Evolutionary conservation across 805 yeast species (phyloP).

Genomic region (Yamadazyma takamatsuzukensis): DNA sequence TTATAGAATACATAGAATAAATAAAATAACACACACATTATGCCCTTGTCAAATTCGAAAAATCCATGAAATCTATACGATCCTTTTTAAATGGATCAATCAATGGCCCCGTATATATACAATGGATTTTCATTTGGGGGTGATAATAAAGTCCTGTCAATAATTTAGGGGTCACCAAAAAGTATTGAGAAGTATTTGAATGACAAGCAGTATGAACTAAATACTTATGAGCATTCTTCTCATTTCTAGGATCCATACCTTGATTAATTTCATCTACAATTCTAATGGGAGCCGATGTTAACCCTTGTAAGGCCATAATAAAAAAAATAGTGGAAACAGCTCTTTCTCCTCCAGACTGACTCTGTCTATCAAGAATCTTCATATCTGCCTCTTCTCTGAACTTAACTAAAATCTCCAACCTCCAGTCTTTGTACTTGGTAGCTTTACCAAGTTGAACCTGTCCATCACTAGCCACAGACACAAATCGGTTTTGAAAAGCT

Average conservation of each 20-base stretch:
- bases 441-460: constrained; percentile 58
- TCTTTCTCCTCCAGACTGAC: constrained; percentile 97
- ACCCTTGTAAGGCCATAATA: constrained; percentile 84
- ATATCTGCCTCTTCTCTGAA: constrained; percentile 76
- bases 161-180: constrained; percentile 89
- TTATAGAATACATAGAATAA: background rate
- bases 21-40: background rate
- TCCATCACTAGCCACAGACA: constrained; percentile 84
- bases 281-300: constrained; percentile 85
- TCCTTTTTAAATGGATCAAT: constrained; percentile 16
- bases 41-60: constrained; percentile 11
- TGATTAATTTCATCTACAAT: constrained; percentile 98
- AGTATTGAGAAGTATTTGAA: constrained; percentile 67
- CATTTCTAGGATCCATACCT: constrained; percentile 96
- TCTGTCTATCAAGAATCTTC: constrained; percentile 71
- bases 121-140: constrained; percentile 76
- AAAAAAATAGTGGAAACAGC: constrained; percentile 92
- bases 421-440: constrained; percentile 70
- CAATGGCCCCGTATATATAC: constrained; percentile 53
- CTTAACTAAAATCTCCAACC: constrained; percentile 75
- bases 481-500: constrained; percentile 65
- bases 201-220: constrained; percentile 81
- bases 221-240: constrained; percentile 76
- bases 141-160: constrained; percentile 75
- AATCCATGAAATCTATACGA: constrained; percentile 30